Evolutionary conservation across 1,139 yeast species (phyloP).

Genomic region (Kazachstania sp.): DNA sequence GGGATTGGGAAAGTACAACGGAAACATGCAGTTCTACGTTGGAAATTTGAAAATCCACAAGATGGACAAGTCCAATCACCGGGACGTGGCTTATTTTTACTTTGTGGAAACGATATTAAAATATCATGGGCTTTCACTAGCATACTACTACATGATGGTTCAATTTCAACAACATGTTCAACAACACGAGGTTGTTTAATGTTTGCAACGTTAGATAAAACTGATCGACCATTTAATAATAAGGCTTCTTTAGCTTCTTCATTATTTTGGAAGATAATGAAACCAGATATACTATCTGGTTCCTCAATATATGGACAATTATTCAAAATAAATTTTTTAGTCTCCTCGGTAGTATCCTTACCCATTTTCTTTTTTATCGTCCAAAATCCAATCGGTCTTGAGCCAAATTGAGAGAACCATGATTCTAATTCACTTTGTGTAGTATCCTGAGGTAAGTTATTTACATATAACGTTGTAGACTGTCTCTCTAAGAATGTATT

Average conservation of each 20-base stretch:
- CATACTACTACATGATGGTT: conserved; percentile 72
- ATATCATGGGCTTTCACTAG: conserved; percentile 76
- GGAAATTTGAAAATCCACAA: conserved; percentile 92
- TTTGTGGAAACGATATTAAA: conserved; percentile 75
- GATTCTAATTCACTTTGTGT: conserved; percentile 86
- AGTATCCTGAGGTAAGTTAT: conserved; percentile 74
- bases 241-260: conserved; percentile 79
- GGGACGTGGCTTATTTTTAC: conserved; percentile 86
- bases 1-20: conserved; percentile 87
- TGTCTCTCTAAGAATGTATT: conserved; percentile 60
- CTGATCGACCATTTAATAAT: conserved; percentile 56
- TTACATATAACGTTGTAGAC: conserved; percentile 68
- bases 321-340: conserved; percentile 16
- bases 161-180: conserved; percentile 72
- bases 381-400: conserved; percentile 86
- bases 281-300: conserved; percentile 50
- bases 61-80: conserved; percentile 98
- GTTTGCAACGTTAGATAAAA: conserved; percentile 28
- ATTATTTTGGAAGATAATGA: conserved; percentile 76
- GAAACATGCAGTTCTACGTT: conserved; percentile 89
- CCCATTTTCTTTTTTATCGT: conserved; percentile 45
- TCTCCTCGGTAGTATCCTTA: conserved; percentile 16
- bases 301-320: conserved; percentile 31
- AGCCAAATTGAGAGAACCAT: conserved; percentile 85
- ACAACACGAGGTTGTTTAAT: conserved; percentile 39